Percentiles rank a stretch among this genome's conserved stretches.
These are phyloP conservation scores for Nitzschia sp. DNA, from an alignment of 108 stramenopile genomes.

Conservation along the genomic window DNA sequence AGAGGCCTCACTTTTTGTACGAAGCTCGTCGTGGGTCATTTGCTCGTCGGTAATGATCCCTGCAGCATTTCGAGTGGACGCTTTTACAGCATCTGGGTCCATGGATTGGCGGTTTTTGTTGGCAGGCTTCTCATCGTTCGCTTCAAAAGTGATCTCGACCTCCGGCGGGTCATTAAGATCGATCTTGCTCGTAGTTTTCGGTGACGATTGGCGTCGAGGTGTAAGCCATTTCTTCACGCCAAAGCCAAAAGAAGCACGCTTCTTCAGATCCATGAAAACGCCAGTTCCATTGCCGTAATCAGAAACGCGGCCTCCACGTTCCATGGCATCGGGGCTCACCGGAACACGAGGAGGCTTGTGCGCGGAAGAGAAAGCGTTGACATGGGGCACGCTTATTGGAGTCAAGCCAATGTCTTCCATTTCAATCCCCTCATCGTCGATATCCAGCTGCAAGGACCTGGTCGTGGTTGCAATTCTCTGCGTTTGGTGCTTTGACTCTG, in stretches of 20 bases:
- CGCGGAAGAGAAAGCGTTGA: background rate
- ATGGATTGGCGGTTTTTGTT: slow-evolving; percentile 1
- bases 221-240: slow-evolving; percentile 35
- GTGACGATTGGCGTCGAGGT: background rate
- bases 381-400: slow-evolving; percentile 1
- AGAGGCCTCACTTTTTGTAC: background rate
- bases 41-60: slow-evolving; percentile 20
- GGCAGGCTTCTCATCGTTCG: background rate
- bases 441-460: background rate
- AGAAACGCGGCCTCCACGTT: background rate
- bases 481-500: background rate
- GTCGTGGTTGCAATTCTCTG: background rate
- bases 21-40: background rate
- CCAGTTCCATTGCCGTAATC: background rate
- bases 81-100: slow-evolving; percentile 28
- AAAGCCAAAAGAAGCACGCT: slow-evolving; percentile 1
- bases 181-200: background rate
- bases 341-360: background rate
- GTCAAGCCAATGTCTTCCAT: slow-evolving; percentile 21
- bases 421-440: slow-evolving; percentile 9
- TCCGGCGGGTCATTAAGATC: slow-evolving; percentile 24
- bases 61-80: slow-evolving; percentile 19
- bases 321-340: background rate
- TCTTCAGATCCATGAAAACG: background rate
- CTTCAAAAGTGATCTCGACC: slow-evolving; percentile 3